phyloP scores from a whole-genome alignment of 2,329 filamentous ascomycete genomes.

The Phyllosticta capitalensis region DNA sequence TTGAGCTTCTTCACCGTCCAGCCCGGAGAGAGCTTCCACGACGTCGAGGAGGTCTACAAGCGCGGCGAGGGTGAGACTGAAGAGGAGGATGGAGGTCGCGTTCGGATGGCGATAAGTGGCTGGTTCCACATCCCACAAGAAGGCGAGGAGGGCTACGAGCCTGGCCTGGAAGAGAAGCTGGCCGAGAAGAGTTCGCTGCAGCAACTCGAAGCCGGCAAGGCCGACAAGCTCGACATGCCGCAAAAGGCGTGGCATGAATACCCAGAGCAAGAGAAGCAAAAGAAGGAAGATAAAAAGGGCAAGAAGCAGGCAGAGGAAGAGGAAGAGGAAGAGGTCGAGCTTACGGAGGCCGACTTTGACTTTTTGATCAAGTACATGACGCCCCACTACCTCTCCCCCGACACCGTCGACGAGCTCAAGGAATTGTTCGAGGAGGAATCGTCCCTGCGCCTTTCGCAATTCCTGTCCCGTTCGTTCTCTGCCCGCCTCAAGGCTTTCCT shows the following conservation, averaged over 20 bases:
- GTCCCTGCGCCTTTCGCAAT: conserved; percentile 69
- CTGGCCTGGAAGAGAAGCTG: conserved; percentile 79
- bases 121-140: conserved; percentile 98
- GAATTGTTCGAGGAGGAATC: conserved; percentile 75
- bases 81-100: conserved; percentile 60
- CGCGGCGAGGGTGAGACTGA: conserved; percentile 48
- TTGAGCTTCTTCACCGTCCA: conserved; percentile 97
- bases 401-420: conserved; percentile 73
- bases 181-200: conserved; percentile 84
- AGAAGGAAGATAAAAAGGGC: conserved; percentile 37
- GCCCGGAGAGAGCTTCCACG: conserved; percentile 97
- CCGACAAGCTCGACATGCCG: conserved; percentile 79
- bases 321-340: conserved; percentile 44
- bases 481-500: conserved; percentile 62
- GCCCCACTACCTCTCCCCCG: conserved; percentile 83
- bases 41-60: conserved; percentile 95
- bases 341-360: conserved; percentile 73
- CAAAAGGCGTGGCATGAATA: conserved; percentile 47
- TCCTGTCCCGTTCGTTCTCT: conserved; percentile 72
- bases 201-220: conserved; percentile 77
- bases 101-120: conserved; percentile 95
- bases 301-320: conserved; percentile 23
- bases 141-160: conserved; percentile 83
- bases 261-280: conserved; percentile 29
- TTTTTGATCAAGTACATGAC: conserved; percentile 87